phyloP scores from a whole-genome alignment of 2,329 filamentous ascomycete species.

The Penicillium sp. region DNA sequence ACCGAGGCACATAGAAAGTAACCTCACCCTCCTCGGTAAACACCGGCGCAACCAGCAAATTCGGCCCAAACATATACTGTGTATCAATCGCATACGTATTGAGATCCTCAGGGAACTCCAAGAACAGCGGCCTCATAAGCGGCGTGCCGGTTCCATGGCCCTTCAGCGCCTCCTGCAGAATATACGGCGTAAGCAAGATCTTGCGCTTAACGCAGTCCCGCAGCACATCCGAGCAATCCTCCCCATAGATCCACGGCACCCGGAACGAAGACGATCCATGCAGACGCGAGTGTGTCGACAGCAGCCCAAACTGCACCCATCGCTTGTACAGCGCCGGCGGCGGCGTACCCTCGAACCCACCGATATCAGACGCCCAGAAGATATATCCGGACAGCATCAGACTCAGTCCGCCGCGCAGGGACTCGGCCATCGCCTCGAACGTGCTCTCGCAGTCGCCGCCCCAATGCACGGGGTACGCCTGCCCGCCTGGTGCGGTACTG shows the following conservation, averaged over 20 bases:
- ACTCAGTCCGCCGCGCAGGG: slow-evolving; percentile 56
- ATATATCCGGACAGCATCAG: slow-evolving; percentile 57
- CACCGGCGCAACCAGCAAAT: slow-evolving; percentile 55
- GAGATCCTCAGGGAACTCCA: slow-evolving; percentile 64
- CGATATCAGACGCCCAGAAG: slow-evolving; percentile 64
- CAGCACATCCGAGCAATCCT: slow-evolving; percentile 53
- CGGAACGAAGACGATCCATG: slow-evolving; percentile 63
- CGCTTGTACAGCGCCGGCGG: slow-evolving; percentile 64
- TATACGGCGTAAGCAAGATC: slow-evolving; percentile 51
- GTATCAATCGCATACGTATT: slow-evolving; percentile 60
- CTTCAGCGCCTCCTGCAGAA: slow-evolving; percentile 46
- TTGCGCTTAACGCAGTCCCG: slow-evolving; percentile 47
- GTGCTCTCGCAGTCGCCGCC: slow-evolving; percentile 68
- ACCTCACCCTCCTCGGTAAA: slow-evolving; percentile 56
- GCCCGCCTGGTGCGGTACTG: slow-evolving; percentile 58
- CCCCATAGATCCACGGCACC: slow-evolving; percentile 65
- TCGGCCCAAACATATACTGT: slow-evolving; percentile 64
- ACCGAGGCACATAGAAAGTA: slow-evolving; percentile 54
- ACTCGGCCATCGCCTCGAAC: slow-evolving; percentile 64
- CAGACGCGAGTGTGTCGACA: slow-evolving; percentile 61
- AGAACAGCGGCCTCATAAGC: slow-evolving; percentile 56
- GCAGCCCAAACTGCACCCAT: slow-evolving; percentile 66
- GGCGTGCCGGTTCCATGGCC: slow-evolving; percentile 50
- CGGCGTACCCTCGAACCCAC: slow-evolving; percentile 62
- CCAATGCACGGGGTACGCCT: slow-evolving; percentile 63